phyloP scores from a whole-genome alignment of 352 stramenopile genomes.

The Plasmopara viticola region DNA sequence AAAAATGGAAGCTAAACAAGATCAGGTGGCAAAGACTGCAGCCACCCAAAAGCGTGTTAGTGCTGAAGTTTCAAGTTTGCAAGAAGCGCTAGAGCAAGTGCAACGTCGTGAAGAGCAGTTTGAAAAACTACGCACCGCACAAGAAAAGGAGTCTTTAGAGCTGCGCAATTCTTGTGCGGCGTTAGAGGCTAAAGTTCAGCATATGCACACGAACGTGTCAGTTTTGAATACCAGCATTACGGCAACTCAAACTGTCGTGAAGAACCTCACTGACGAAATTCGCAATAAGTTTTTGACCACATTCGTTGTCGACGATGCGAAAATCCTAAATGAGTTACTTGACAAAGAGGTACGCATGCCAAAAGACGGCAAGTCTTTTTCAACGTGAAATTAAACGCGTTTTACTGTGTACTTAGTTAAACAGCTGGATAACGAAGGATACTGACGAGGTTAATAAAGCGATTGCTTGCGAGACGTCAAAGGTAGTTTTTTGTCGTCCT shows the following conservation, averaged over 20 bases:
- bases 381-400: not conserved
- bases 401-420: conserved; percentile 6
- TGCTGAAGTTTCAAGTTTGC: conserved; percentile 12
- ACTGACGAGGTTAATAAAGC: conserved; percentile 7
- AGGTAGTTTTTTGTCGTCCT: conserved; percentile 8
- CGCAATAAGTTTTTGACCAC: conserved; percentile 26
- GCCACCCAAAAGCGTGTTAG: conserved; percentile 18
- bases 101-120: conserved; percentile 4
- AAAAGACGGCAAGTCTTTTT: not conserved
- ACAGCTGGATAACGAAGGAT: conserved; percentile 9
- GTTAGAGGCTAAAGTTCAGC: conserved; percentile 17
- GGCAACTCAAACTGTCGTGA: conserved; percentile 24
- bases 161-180: conserved; percentile 15
- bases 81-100: conserved; percentile 15
- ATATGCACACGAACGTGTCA: conserved; percentile 3
- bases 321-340: conserved; percentile 21
- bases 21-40: conserved; percentile 14
- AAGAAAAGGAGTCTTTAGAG: conserved; percentile 18
- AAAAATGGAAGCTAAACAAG: conserved; percentile 13
- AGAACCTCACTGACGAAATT: conserved; percentile 29
- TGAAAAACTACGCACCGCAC: conserved; percentile 6
- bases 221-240: conserved; percentile 8
- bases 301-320: conserved; percentile 24
- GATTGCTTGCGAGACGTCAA: conserved; percentile 7
- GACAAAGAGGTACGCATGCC: conserved; percentile 22